phyloP scores from a whole-genome alignment of 176 grass and related monocot genomes.

The Metroxylon sagu region DNA sequence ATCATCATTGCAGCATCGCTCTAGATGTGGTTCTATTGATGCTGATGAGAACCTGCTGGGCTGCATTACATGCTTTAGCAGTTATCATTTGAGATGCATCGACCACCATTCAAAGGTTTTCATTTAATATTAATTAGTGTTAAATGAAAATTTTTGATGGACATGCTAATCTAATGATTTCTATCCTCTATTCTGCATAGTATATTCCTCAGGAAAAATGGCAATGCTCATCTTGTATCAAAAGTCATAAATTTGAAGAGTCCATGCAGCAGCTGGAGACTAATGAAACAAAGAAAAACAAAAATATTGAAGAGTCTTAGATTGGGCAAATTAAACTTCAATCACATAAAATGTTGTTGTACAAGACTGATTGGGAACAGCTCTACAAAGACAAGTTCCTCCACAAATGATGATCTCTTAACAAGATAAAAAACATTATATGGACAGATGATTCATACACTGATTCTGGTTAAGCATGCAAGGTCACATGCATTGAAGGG shows the following conservation, averaged over 20 bases:
- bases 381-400: background rate
- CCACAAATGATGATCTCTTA: background rate
- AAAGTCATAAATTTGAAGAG: background rate
- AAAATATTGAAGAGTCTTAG: background rate
- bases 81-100: constrained; percentile 16
- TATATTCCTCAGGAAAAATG: constrained; percentile 6
- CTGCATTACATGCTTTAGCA: constrained; percentile 8
- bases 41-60: constrained; percentile 14
- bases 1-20: constrained; percentile 3
- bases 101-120: constrained; percentile 4
- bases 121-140: background rate
- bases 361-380: background rate
- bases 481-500: background rate
- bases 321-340: background rate
- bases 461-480: constrained; percentile 1
- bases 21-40: constrained; percentile 11
- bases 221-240: constrained; percentile 6
- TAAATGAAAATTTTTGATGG: background rate
- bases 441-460: background rate
- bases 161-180: constrained; percentile 2
- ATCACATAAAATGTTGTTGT: background rate
- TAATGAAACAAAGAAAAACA: background rate
- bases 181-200: constrained; percentile 1
- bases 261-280: background rate
- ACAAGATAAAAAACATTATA: background rate